These are phyloP conservation scores for Schizophyllum amplum DNA, from an alignment of 1,284 basidiomycete genomes.

Conservation along the genomic window DNA sequence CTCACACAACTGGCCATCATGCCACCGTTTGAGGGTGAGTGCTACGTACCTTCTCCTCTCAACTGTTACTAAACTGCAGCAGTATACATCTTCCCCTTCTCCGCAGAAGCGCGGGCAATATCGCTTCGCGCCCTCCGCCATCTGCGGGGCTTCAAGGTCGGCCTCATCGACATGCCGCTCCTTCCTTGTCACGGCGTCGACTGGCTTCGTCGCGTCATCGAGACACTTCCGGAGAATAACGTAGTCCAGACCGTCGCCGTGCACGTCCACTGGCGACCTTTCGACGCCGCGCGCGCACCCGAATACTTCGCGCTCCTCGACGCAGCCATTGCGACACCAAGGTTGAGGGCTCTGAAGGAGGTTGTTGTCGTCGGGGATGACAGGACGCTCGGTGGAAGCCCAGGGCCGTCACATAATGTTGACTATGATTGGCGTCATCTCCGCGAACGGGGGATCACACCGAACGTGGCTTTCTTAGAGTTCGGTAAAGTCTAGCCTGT, in stretches of 20 bases:
- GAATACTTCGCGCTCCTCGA: background rate
- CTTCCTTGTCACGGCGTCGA: background rate
- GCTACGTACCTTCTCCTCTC: background rate
- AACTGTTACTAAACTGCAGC: background rate
- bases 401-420: background rate
- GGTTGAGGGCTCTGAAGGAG: background rate
- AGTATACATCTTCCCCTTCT: background rate
- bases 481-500: too few species aligned
- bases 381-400: background rate
- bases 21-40: background rate
- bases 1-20: background rate
- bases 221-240: background rate
- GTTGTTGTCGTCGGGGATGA: background rate
- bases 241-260: background rate
- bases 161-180: background rate
- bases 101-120: background rate
- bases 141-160: background rate
- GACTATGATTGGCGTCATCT: background rate
- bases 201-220: background rate
- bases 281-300: background rate
- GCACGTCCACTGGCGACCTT: background rate
- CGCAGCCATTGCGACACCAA: background rate
- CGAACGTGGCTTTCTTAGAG: background rate
- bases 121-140: background rate
- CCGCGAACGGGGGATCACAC: background rate